Percentiles rank a stretch among this genome's conserved stretches.
These are phyloP conservation scores for Rhizopogon sp. DNA, from an alignment of 768 basidiomycete species.

Conservation along the genomic window DNA sequence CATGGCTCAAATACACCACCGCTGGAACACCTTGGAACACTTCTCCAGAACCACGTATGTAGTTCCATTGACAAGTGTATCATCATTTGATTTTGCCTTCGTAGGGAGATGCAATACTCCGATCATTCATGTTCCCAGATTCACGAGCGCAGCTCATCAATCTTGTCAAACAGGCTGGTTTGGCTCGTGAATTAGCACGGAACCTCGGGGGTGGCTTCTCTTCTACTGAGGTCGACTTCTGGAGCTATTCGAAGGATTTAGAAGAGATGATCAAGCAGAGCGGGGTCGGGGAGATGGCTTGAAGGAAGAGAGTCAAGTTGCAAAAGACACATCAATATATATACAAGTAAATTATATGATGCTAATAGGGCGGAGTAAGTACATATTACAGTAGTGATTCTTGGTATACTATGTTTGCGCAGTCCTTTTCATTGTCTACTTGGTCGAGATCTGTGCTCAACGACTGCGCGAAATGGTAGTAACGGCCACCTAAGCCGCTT, in stretches of 20 bases:
- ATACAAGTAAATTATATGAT: no score
- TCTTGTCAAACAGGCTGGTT: conserved; percentile 43
- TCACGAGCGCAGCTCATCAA: conserved; percentile 65
- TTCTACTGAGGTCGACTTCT: conserved; percentile 54
- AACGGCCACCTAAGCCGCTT: no score
- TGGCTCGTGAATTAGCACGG: conserved; percentile 28
- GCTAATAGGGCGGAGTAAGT: no score
- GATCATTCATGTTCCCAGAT: conserved; percentile 66
- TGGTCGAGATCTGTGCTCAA: no score
- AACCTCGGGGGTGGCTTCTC: conserved; percentile 23
- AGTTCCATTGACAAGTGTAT: conserved; percentile 4
- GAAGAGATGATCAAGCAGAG: not conserved
- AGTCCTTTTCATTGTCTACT: no score
- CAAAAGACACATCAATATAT: not conserved
- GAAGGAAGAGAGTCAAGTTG: not conserved
- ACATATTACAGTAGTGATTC: no score
- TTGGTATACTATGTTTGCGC: no score
- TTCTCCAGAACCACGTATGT: conserved; percentile 60
- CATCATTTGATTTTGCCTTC: conserved; percentile 6
- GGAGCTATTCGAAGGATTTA: conserved; percentile 47
- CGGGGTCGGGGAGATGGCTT: no score
- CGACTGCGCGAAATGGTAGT: no score
- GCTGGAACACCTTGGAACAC: conserved; percentile 40
- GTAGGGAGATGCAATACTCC: conserved; percentile 54
- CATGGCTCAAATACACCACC: conserved; percentile 17